Conservation (phyloP, 805 yeast species). For the Cyberlindnera euphorbiae region DNA sequence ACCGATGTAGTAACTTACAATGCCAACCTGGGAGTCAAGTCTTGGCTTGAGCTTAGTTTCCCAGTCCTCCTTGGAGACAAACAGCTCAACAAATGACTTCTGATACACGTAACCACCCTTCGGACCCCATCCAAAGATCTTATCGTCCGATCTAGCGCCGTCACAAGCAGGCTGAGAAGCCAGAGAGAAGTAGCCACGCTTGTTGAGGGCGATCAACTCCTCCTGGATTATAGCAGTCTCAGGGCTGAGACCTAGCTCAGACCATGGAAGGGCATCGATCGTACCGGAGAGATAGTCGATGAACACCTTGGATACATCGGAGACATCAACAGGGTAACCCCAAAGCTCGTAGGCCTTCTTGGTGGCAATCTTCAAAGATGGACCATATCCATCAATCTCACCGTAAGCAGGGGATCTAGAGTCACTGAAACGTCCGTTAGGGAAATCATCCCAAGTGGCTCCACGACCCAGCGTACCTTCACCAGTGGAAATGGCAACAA, state of each 20-base stretch:
- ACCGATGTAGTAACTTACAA: slow-evolving; percentile 71
- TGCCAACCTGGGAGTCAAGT: slow-evolving; percentile 37
- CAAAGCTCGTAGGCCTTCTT: slow-evolving; percentile 66
- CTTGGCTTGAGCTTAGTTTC: slow-evolving; percentile 45
- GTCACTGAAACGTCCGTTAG: slow-evolving; percentile 94
- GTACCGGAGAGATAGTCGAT: slow-evolving; percentile 69
- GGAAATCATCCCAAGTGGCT: slow-evolving; percentile 97
- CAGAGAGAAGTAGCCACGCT: slow-evolving; percentile 72
- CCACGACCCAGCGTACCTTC: slow-evolving; percentile 81
- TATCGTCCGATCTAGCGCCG: slow-evolving; percentile 72
- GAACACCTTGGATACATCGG: slow-evolving; percentile 65
- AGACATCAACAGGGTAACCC: slow-evolving; percentile 65
- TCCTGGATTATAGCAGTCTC: slow-evolving; percentile 94
- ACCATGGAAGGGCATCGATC: slow-evolving; percentile 84
- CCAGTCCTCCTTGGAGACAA: slow-evolving; percentile 75
- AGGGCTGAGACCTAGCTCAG: slow-evolving; percentile 76
- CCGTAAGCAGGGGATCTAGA: slow-evolving; percentile 96
- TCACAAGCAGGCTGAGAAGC: slow-evolving; percentile 96
- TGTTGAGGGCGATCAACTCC: slow-evolving; percentile 75
- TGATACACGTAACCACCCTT: slow-evolving; percentile 88
- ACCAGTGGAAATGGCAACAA: slow-evolving; percentile 78
- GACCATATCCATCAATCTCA: slow-evolving; percentile 97
- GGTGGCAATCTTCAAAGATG: slow-evolving; percentile 71
- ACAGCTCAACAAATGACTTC: slow-evolving; percentile 89
- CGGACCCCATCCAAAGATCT: slow-evolving; percentile 93